phyloP scores from a whole-genome alignment of 2,329 filamentous ascomycete species.

The Pseudocercospora fijiensis region DNA sequence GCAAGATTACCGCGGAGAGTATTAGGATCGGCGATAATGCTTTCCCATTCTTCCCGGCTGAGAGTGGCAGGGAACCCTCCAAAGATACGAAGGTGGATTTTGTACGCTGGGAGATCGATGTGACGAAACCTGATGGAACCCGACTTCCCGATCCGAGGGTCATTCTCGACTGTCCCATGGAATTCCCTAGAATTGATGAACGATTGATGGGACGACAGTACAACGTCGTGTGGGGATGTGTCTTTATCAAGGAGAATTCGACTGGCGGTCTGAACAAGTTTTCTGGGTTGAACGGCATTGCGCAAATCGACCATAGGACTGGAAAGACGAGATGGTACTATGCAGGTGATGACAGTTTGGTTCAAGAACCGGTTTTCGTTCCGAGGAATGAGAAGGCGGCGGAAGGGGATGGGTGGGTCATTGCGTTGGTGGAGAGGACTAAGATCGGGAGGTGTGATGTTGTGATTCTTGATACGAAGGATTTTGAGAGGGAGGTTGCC shows the following conservation, averaged over 20 bases:
- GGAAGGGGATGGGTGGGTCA: constrained; percentile 55
- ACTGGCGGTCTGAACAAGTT: constrained; percentile 39
- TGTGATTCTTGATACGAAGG: constrained; percentile 45
- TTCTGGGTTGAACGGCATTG: constrained; percentile 25
- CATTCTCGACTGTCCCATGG: constrained; percentile 42
- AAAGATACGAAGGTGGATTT: constrained; percentile 45
- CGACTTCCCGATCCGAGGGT: constrained; percentile 35
- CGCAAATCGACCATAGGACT: constrained; percentile 23
- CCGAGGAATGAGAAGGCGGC: constrained; percentile 42
- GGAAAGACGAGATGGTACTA: constrained; percentile 39
- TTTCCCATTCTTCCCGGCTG: constrained; percentile 47
- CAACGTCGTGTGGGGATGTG: constrained; percentile 44
- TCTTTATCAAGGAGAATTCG: constrained; percentile 38
- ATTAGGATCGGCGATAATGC: constrained; percentile 46
- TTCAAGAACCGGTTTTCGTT: constrained; percentile 57
- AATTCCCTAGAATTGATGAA: constrained; percentile 50
- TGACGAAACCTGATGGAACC: constrained; percentile 29
- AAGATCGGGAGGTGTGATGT: constrained; percentile 35
- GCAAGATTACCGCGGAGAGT: constrained; percentile 43
- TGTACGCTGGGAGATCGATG: constrained; percentile 47
- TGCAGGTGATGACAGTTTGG: constrained; percentile 44
- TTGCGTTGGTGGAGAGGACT: constrained; percentile 44
- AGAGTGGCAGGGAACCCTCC: constrained; percentile 33
- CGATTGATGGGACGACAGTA: constrained; percentile 44
- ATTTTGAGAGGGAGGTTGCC: constrained; percentile 43